Percentiles rank a stretch among this genome's conserved stretches.
Evolutionary conservation across 805 yeast species (phyloP).

Genomic region (Kluyveromyces lactis): DNA sequence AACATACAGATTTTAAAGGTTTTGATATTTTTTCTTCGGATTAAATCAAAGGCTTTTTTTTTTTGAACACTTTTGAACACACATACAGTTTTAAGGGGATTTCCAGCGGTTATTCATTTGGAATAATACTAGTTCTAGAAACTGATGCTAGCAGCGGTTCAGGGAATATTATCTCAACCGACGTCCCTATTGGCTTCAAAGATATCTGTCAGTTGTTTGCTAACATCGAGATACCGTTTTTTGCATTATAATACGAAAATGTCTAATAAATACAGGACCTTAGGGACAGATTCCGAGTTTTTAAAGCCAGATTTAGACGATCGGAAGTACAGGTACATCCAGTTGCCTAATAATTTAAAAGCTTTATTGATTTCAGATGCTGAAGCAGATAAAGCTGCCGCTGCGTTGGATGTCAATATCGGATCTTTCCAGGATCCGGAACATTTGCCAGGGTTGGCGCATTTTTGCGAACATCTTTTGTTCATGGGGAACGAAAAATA

Average conservation of each 20-base stretch:
- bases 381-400: conserved; percentile 66
- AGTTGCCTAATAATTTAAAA: conserved; percentile 47
- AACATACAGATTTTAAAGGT: no score
- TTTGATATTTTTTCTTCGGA: no score
- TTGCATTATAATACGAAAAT: neutral
- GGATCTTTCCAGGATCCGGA: conserved; percentile 68
- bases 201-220: neutral
- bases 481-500: conserved; percentile 78
- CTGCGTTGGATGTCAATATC: conserved; percentile 69
- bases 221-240: neutral
- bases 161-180: neutral
- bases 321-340: conserved; percentile 60
- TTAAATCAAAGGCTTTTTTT: no score
- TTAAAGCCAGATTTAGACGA: conserved; percentile 53
- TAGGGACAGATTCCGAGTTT: conserved; percentile 18
- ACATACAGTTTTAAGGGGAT: no score
- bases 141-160: conserved; percentile 1
- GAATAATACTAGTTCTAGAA: neutral
- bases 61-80: no score
- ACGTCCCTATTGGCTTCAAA: neutral
- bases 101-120: neutral
- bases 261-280: conserved; percentile 9
- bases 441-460: conserved; percentile 65
- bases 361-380: conserved; percentile 63
- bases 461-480: conserved; percentile 64